Evolutionary conservation across 73 alveolate species (phyloP), one percentile per base, ranked within the genome.

Genomic region (Breviolum minutum): DNA sequence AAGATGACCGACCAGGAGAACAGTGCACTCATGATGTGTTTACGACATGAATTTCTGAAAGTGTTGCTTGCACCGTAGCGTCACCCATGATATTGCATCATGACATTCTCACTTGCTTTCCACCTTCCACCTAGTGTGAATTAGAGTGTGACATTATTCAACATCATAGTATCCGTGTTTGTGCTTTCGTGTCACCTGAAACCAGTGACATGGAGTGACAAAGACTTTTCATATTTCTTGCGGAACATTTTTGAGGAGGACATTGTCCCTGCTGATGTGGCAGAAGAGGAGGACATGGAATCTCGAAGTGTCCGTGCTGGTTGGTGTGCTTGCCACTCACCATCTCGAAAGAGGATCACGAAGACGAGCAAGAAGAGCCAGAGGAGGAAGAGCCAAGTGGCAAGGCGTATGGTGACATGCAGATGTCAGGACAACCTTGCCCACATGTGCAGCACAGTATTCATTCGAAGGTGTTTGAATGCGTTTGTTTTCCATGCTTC

Each of bases 311-410:
- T 40, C 54, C 54, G 54, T 3, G 54, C 54, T 40, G 54, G 54
- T 40, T 40, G 54, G 54, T 40, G 82, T 17, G 40, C 82, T 22
- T 24, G 11, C 29, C 82, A 24, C 82, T 26, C 12, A 40, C 27
- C 27, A 26, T 24, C n/a, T 30, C 14, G 54, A 19, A 26, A 10
- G 68, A 87, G 95, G 96, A 89, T 60, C 86, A 30, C 87, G 96
- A 69, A 54, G 87, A 89, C 17, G 96, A 89, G 73, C 87, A 60
- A 20, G 87, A 69, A 54, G 96, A 89, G 96, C 87, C 80, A 8
- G 87, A 70, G 17, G 96, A 89, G 19, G 96, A 89, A 22, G 96
- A 89, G 66, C 96, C 96, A 20, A 89, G 83, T 48, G 96, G 96
- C 63, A 69, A 27, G 86, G 96, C 96, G 26, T 29, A 24, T 63